These are phyloP conservation scores for Bacidia gigantensis DNA, from an alignment of 495 filamentous ascomycete genomes.

Conservation along the genomic window DNA sequence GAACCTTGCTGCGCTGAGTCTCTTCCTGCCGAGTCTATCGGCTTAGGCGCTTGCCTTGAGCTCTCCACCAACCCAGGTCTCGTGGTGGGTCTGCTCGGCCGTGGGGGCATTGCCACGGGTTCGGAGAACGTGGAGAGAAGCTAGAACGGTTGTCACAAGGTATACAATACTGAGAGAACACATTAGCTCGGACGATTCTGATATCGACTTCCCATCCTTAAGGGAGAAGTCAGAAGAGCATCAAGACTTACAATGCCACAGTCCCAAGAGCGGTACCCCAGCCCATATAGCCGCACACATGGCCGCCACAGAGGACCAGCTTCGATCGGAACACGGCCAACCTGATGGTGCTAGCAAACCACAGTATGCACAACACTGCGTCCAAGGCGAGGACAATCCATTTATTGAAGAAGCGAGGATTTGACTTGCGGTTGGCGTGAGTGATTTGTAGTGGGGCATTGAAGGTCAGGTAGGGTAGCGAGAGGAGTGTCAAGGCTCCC, in stretches of 20 bases:
- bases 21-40: not conserved
- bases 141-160: conserved; percentile 32
- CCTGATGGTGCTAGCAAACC: conserved; percentile 75
- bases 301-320: conserved; percentile 30
- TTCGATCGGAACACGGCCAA: conserved; percentile 46
- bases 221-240: not conserved
- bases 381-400: conserved; percentile 48
- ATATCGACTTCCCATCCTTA: not conserved
- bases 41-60: not conserved
- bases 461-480: conserved; percentile 50
- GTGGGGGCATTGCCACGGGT: conserved; percentile 12
- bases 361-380: conserved; percentile 65
- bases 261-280: conserved; percentile 41
- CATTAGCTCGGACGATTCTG: too few species aligned
- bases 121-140: conserved; percentile 24
- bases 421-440: conserved; percentile 38
- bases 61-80: conserved; percentile 4
- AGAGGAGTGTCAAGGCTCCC: conserved; percentile 58
- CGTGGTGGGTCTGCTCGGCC: conserved; percentile 2
- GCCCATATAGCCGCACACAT: conserved; percentile 35
- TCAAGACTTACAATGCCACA: conserved; percentile 39
- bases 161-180: conserved; percentile 34
- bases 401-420: conserved; percentile 12
- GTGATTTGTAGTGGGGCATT: conserved; percentile 45
- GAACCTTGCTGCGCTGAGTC: not conserved